A percentile compares a stretch with the other conserved stretches of the same genome.
These are phyloP conservation scores for Beauveria caledonica DNA, from an alignment of 2,329 filamentous ascomycete genomes.

Conservation along the genomic window DNA sequence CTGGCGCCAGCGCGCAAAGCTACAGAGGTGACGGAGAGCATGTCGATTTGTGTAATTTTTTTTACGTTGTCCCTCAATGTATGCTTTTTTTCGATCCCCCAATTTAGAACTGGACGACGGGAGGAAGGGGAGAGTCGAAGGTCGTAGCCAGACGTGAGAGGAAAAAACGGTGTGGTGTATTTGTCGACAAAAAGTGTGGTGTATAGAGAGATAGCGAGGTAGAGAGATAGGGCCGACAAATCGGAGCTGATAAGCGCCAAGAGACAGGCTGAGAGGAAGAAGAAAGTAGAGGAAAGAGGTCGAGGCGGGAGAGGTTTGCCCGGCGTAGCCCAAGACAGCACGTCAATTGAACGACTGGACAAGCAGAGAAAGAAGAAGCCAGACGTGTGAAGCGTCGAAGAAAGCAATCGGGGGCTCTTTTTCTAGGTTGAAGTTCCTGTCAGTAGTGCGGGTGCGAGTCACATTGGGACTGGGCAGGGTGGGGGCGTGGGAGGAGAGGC, in stretches of 20 bases:
- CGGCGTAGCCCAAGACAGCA: background rate
- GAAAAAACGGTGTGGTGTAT: background rate
- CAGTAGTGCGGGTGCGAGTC: background rate
- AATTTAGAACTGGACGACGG: background rate
- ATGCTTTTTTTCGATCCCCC: constrained; percentile 19
- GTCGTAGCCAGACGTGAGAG: background rate
- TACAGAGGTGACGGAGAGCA: constrained; percentile 36
- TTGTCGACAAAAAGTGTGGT: background rate
- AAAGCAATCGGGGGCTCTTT: background rate
- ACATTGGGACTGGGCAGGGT: background rate
- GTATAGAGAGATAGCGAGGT: background rate
- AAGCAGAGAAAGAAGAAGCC: background rate
- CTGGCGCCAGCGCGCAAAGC: constrained; percentile 36
- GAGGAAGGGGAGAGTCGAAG: background rate
- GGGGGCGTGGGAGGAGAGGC: constrained; percentile 13
- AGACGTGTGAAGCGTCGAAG: background rate
- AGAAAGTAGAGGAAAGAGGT: no score
- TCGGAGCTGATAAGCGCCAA: background rate
- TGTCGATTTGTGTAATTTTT: constrained; percentile 14
- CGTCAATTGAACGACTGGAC: background rate
- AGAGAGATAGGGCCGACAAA: background rate
- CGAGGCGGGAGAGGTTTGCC: background rate
- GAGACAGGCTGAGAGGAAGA: background rate
- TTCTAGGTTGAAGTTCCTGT: background rate
- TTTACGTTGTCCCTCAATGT: background rate